phyloP scores from a whole-genome alignment of 257 asterid species.

The Knoxia roxburghii region DNA sequence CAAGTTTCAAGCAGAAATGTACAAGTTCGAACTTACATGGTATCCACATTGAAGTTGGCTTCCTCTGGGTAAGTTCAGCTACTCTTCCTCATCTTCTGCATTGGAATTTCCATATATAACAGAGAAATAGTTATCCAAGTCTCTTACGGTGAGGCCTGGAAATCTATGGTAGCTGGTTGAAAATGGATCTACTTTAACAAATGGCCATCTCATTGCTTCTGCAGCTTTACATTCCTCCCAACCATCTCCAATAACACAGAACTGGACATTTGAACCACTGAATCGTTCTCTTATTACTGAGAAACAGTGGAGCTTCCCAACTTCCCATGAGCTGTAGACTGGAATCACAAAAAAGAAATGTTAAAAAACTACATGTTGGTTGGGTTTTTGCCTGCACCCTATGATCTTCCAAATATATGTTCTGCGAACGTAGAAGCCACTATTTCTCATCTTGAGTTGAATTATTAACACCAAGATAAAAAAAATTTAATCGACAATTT shows the following conservation, averaged over 20 bases:
- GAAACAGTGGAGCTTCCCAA: slow-evolving; percentile 83
- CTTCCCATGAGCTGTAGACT: slow-evolving; percentile 93
- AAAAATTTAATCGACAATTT: background rate
- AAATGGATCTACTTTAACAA: slow-evolving; percentile 63
- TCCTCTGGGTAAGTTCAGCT: background rate
- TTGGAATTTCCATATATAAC: slow-evolving; percentile 54
- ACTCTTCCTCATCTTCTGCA: slow-evolving; percentile 22
- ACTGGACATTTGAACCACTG: slow-evolving; percentile 48
- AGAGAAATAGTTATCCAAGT: slow-evolving; percentile 56
- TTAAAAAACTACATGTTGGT: too few species aligned
- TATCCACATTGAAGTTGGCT: too few species aligned
- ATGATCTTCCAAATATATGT: background rate
- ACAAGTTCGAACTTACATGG: background rate
- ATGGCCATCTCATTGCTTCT: slow-evolving; percentile 79
- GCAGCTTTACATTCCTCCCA: slow-evolving; percentile 97
- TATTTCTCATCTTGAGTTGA: background rate
- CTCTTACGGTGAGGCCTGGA: slow-evolving; percentile 79
- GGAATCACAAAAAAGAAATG: slow-evolving; percentile 9
- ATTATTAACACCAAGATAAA: background rate
- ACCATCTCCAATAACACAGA: slow-evolving; percentile 87
- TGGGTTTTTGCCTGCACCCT: background rate
- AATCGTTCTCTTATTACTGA: slow-evolving; percentile 73
- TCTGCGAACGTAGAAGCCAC: background rate
- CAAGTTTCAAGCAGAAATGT: background rate
- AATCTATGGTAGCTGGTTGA: slow-evolving; percentile 60